Conservation (phyloP, 768 basidiomycete species). For the Rubroboletus pulcherrimus region DNA sequence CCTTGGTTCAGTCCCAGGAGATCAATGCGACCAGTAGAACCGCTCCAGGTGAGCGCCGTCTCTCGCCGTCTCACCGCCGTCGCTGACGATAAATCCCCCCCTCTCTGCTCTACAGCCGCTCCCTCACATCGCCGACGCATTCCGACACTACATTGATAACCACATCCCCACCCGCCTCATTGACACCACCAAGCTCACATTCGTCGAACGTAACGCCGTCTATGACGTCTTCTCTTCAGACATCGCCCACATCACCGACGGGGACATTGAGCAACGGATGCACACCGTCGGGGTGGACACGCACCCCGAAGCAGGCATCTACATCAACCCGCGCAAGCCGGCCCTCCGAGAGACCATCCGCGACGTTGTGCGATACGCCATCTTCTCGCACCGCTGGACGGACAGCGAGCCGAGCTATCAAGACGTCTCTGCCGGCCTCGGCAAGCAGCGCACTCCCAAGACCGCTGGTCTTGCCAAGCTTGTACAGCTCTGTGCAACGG, state of each 20-base stretch:
- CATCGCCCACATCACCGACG: slow-evolving; percentile 17
- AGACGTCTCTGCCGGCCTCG: slow-evolving; percentile 3
- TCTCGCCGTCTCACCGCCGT: not conserved
- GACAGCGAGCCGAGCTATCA: slow-evolving; percentile 22
- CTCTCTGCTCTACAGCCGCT: not conserved
- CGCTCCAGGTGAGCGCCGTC: not conserved
- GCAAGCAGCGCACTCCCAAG: slow-evolving; percentile 4
- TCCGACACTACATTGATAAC: slow-evolving; percentile 22
- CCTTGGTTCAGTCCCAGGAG: not conserved
- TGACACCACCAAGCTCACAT: slow-evolving; percentile 19
- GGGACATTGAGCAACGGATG: slow-evolving; percentile 10
- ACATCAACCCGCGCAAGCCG: slow-evolving; percentile 7
- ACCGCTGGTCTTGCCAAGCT: slow-evolving; percentile 15
- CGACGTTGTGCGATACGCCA: slow-evolving; percentile 19
- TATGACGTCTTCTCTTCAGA: slow-evolving; percentile 16
- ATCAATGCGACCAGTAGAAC: not conserved
- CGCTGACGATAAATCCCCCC: not conserved
- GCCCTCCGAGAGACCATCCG: slow-evolving; percentile 18
- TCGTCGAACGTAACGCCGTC: slow-evolving; percentile 21
- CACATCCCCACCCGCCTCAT: slow-evolving; percentile 27
- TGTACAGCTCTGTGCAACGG: slow-evolving; percentile 19
- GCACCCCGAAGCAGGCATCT: slow-evolving; percentile 13
- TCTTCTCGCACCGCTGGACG: slow-evolving; percentile 28
- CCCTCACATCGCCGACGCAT: slow-evolving; percentile 8
- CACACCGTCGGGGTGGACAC: not conserved